These are phyloP conservation scores for Calonectria ilicicola DNA, from an alignment of 2,329 filamentous ascomycete genomes.

Conservation along the genomic window DNA sequence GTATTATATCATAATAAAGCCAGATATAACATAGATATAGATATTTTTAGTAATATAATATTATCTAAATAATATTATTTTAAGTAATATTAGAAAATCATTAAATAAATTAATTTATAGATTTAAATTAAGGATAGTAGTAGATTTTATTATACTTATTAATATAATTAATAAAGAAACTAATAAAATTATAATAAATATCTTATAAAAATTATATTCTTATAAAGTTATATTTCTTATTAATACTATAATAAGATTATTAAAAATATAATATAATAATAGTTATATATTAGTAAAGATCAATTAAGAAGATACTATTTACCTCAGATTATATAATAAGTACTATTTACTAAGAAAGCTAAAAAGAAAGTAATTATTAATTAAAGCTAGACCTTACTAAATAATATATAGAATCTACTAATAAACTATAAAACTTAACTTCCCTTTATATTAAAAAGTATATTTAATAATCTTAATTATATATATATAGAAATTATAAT, in stretches of 20 bases:
- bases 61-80: neutral
- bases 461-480: too few relatives aligned
- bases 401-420: too few relatives aligned
- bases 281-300: neutral
- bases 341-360: too few relatives aligned
- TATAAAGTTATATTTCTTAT: neutral
- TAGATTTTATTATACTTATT: neutral
- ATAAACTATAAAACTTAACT: too few relatives aligned
- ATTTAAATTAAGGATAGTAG: neutral
- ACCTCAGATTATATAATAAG: too few relatives aligned
- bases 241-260: neutral
- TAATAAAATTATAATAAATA: neutral
- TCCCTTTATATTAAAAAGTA: too few relatives aligned
- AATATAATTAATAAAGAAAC: neutral
- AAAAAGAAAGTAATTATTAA: too few relatives aligned
- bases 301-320: neutral
- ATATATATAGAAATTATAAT: too few relatives aligned
- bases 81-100: neutral
- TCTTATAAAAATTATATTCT: too few relatives aligned
- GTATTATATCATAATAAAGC: neutral
- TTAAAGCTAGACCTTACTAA: too few relatives aligned
- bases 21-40: neutral
- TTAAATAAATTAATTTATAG: neutral
- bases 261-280: neutral
- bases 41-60: neutral